A percentile compares a stretch with the other conserved stretches of the same genome.
These are phyloP conservation scores for Gypsophila paniculata DNA, from an alignment of 179 eudicot genomes.

Conservation along the genomic window DNA sequence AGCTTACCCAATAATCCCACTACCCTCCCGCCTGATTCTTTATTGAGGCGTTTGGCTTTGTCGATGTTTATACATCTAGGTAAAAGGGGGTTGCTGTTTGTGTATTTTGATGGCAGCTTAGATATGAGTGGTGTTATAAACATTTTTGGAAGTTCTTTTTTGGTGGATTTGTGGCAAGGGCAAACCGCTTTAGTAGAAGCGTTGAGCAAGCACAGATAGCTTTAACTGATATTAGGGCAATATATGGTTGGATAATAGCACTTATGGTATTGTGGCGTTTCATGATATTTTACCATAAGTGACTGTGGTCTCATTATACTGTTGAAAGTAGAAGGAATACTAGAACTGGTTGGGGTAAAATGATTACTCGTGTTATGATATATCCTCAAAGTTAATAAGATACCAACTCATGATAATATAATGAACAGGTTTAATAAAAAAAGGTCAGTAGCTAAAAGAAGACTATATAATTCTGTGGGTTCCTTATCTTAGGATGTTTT, in stretches of 20 bases:
- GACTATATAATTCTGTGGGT: too few relatives aligned
- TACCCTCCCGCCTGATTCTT: too few relatives aligned
- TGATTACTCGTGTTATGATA: too few relatives aligned
- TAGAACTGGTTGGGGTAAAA: neutral
- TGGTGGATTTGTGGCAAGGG: neutral
- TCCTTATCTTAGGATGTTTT: too few relatives aligned
- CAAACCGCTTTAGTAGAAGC: neutral
- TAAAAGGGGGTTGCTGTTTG: neutral
- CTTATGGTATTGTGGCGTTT: neutral
- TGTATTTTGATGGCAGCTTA: neutral
- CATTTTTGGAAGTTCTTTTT: neutral
- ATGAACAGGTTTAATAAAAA: too few relatives aligned
- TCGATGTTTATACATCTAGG: neutral
- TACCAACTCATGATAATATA: too few relatives aligned
- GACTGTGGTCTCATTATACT: too few relatives aligned
- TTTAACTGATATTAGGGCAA: neutral
- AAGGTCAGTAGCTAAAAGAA: too few relatives aligned
- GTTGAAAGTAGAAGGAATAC: too few relatives aligned
- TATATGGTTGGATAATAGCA: neutral
- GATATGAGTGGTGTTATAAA: slow-evolving; percentile 2
- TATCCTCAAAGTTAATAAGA: too few relatives aligned
- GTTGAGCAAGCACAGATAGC: neutral
- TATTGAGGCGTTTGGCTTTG: neutral
- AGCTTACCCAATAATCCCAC: neutral
- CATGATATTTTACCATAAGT: neutral